phyloP scores from a whole-genome alignment of 2,329 filamentous ascomycete genomes.

The Colletotrichum orchidophilum region DNA sequence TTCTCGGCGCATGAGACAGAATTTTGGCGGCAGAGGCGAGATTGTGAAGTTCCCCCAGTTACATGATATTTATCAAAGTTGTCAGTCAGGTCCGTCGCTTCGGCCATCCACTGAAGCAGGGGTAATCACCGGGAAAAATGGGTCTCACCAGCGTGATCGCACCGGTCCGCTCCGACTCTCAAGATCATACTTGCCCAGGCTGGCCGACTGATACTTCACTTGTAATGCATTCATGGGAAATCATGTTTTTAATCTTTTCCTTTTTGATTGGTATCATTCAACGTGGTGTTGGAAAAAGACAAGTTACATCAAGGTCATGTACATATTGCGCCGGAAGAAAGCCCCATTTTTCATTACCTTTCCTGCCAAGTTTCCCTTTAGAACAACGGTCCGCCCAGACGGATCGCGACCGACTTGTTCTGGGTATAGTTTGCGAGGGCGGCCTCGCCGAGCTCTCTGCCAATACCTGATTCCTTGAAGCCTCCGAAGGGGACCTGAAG shows the following conservation, averaged over 20 bases:
- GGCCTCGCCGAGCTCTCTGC: constrained; percentile 77
- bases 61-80: too few relatives aligned
- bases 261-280: constrained; percentile 30
- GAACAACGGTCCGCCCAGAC: constrained; percentile 55
- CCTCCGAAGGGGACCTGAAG: constrained; percentile 75
- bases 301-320: constrained; percentile 32
- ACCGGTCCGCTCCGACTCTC: not conserved
- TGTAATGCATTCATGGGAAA: not conserved
- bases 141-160: too few relatives aligned
- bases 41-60: too few relatives aligned
- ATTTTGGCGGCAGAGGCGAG: too few relatives aligned
- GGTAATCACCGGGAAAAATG: not conserved
- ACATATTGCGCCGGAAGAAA: constrained; percentile 31
- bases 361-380: constrained; percentile 36
- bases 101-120: too few relatives aligned
- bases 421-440: constrained; percentile 75
- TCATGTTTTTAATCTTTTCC: not conserved
- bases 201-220: not conserved
- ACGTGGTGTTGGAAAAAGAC: constrained; percentile 21
- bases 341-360: constrained; percentile 24
- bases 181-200: too few relatives aligned
- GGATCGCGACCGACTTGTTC: constrained; percentile 72
- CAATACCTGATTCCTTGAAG: constrained; percentile 82
- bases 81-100: too few relatives aligned
- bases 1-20: too few relatives aligned